phyloP scores from a whole-genome alignment of 2,329 filamentous ascomycete species.

The Ceratocystis albifundus region DNA sequence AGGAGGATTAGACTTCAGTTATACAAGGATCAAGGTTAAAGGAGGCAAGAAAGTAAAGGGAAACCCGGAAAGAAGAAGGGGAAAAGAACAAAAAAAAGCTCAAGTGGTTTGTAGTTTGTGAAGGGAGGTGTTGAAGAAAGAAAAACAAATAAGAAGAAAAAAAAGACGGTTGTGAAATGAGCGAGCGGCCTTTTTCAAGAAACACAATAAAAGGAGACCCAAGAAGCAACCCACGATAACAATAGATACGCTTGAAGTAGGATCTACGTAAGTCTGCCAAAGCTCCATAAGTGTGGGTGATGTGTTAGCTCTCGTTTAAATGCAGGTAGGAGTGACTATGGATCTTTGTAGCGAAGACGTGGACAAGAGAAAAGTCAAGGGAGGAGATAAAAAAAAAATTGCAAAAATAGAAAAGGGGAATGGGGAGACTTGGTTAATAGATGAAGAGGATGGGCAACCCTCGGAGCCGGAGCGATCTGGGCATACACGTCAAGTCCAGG shows the following conservation, averaged over 20 bases:
- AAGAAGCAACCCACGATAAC: constrained; percentile 4
- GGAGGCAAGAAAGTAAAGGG: not conserved
- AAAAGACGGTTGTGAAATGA: not conserved
- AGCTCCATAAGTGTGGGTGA: not conserved
- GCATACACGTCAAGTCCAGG: not conserved
- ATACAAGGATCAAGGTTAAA: constrained; percentile 7
- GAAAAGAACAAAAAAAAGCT: not conserved
- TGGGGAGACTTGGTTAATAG: too few relatives aligned
- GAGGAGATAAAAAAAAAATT: not conserved
- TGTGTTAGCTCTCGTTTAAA: constrained; percentile 11
- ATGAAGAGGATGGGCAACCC: not conserved
- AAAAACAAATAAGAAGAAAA: too few relatives aligned
- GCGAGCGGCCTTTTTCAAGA: not conserved
- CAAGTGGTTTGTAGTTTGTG: too few relatives aligned
- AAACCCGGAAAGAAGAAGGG: not conserved
- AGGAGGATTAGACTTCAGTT: constrained; percentile 2
- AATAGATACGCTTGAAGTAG: not conserved
- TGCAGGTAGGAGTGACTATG: not conserved
- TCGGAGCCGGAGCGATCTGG: constrained; percentile 1
- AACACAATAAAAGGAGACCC: not conserved
- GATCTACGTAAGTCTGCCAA: not conserved
- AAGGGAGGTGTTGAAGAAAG: not conserved
- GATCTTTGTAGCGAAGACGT: not conserved
- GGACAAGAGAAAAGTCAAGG: not conserved
- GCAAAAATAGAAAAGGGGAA: too few relatives aligned